phyloP scores from a whole-genome alignment of 495 filamentous ascomycete genomes.

The Hypoxylon intermedium region DNA sequence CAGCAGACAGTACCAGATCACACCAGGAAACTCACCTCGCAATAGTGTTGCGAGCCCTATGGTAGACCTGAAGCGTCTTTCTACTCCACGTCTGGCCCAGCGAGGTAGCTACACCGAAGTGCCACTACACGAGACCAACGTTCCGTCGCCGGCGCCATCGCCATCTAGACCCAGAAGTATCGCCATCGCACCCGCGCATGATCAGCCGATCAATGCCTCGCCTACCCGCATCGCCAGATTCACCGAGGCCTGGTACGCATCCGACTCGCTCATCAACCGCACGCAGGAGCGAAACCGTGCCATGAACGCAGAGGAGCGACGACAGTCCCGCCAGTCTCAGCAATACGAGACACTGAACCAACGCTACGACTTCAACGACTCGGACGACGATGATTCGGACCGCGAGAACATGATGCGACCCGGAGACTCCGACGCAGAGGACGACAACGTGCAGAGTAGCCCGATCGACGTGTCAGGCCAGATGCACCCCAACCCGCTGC shows the following conservation, averaged over 20 bases:
- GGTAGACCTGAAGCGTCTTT: conserved; percentile 53
- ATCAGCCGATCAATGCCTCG: conserved; percentile 50
- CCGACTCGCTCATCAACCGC: conserved; percentile 60
- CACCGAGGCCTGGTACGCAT: conserved; percentile 65
- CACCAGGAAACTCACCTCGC: conserved; percentile 54
- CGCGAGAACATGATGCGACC: conserved; percentile 45
- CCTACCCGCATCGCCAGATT: conserved; percentile 66
- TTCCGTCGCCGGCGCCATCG: conserved; percentile 38
- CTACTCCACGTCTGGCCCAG: conserved; percentile 40
- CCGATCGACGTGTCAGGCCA: conserved; percentile 32
- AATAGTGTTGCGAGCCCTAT: conserved; percentile 45
- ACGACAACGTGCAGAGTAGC: conserved; percentile 30
- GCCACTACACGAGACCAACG: conserved; percentile 44
- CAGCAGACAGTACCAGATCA: conserved; percentile 57
- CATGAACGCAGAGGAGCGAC: conserved; percentile 47
- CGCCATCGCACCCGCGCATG: conserved; percentile 36
- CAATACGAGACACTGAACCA: conserved; percentile 55
- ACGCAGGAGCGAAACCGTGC: conserved; percentile 54
- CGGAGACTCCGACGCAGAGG: conserved; percentile 34
- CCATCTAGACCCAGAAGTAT: conserved; percentile 42
- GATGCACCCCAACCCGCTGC: conserved; percentile 54
- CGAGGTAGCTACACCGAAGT: conserved; percentile 50
- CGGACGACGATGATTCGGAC: conserved; percentile 48
- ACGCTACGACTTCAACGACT: conserved; percentile 57
- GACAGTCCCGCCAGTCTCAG: conserved; percentile 45